Evolutionary conservation across 2,329 filamentous ascomycete species (phyloP).

Genomic region (Fusarium sp.): DNA sequence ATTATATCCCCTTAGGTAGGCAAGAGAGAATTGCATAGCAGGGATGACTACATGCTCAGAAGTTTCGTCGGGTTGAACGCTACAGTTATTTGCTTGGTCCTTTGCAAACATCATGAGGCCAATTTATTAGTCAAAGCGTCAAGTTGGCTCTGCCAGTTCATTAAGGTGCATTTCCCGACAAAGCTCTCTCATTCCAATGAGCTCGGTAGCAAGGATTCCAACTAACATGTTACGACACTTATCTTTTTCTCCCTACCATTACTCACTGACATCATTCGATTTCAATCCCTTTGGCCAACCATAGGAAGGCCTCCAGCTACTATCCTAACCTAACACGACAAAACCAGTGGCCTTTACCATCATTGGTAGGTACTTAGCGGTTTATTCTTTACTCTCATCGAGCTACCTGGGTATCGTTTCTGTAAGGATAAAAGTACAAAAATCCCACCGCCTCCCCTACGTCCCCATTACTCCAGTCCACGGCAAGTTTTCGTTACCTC

Average conservation of each 20-base stretch:
- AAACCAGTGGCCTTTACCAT: not conserved
- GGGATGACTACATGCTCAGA: not conserved
- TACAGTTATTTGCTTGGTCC: not conserved
- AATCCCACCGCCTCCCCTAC: slow-evolving; percentile 18
- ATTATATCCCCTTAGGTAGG: not conserved
- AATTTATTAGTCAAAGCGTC: not conserved
- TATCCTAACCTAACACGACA: not conserved
- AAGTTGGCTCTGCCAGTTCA: not conserved
- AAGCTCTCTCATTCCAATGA: slow-evolving; percentile 4
- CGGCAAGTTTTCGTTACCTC: not conserved
- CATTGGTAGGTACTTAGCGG: slow-evolving; percentile 32
- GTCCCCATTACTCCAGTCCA: slow-evolving; percentile 5
- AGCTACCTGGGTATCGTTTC: slow-evolving; percentile 44
- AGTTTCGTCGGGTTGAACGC: not conserved
- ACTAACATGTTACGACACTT: not conserved
- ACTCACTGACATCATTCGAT: not conserved
- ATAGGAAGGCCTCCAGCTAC: not conserved
- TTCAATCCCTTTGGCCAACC: not conserved
- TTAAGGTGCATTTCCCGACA: not conserved
- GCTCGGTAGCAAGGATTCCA: not conserved
- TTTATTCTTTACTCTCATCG: slow-evolving; percentile 10
- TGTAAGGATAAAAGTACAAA: slow-evolving; percentile 43
- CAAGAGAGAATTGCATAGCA: not conserved
- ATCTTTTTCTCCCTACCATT: not conserved
- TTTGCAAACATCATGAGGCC: not conserved